phyloP scores from a whole-genome alignment of 495 filamentous ascomycete genomes.

The Xylaria longipes region DNA sequence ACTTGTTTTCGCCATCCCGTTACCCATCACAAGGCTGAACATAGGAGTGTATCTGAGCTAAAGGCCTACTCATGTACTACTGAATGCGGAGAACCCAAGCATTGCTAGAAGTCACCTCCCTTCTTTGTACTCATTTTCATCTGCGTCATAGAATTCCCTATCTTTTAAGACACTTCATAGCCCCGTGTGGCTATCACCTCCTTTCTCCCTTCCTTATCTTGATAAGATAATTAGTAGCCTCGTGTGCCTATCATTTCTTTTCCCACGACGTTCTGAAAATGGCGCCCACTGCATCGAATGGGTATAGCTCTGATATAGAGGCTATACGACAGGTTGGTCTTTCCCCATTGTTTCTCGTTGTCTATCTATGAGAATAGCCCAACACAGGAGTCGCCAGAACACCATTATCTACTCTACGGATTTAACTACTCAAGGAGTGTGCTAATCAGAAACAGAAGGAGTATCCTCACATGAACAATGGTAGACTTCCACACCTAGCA shows the following conservation, averaged over 20 bases:
- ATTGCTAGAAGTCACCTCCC: neutral
- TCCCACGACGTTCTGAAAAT: conserved; percentile 27
- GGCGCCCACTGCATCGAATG: conserved; percentile 33
- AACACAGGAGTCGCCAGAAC: neutral
- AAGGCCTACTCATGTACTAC: conserved; percentile 4
- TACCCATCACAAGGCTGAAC: conserved; percentile 17
- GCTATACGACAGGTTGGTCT: conserved; percentile 38
- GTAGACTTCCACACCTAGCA: conserved; percentile 30
- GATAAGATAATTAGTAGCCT: conserved; percentile 13
- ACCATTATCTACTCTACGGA: neutral
- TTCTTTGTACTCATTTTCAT: conserved; percentile 17
- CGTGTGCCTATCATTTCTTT: conserved; percentile 12
- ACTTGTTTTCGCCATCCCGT: neutral
- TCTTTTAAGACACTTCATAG: conserved; percentile 15
- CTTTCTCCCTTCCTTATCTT: conserved; percentile 12
- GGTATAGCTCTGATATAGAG: conserved; percentile 49
- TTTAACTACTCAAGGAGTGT: neutral
- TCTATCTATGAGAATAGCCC: neutral
- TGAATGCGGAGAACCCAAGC: conserved; percentile 8
- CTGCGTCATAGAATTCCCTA: conserved; percentile 13
- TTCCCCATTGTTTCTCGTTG: neutral
- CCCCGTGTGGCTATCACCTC: neutral
- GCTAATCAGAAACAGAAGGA: conserved; percentile 40
- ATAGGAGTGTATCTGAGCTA: neutral
- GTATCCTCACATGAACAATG: conserved; percentile 56